A percentile compares a stretch with the other conserved stretches of the same genome.
Conservation (phyloP, 2,329 filamentous ascomycete species). For the Zymoseptoria ardabiliae region DNA sequence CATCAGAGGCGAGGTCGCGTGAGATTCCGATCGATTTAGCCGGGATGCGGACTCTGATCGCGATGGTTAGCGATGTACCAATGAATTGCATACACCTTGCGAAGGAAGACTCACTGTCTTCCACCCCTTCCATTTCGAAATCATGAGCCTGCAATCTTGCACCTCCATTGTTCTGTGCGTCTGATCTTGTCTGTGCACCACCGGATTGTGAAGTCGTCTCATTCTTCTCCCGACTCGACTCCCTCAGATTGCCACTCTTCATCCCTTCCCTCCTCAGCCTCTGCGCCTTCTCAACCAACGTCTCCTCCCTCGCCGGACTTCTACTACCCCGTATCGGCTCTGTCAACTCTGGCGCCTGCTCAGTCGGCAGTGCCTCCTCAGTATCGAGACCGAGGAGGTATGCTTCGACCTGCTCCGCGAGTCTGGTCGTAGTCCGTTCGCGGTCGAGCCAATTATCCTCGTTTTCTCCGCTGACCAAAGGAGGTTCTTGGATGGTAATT, state of each 20-base stretch:
- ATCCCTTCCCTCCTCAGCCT: background rate
- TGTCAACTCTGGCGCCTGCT: background rate
- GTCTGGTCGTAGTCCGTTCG: background rate
- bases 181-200: no score
- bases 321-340: background rate
- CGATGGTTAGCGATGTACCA: background rate
- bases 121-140: background rate
- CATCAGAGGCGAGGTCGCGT: no score
- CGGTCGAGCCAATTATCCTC: background rate
- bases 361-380: background rate
- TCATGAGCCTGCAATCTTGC: background rate
- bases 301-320: background rate
- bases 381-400: background rate
- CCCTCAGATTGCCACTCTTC: no score
- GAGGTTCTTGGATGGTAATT: background rate
- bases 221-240: no score
- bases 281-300: background rate
- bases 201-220: no score
- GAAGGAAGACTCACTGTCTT: background rate
- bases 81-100: no score
- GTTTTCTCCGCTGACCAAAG: background rate
- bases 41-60: background rate
- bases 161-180: background rate
- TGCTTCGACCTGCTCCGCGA: background rate
- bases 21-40: background rate